Percentiles rank a stretch among this genome's conserved stretches.
phyloP scores from a whole-genome alignment of 805 yeast species.

The Suhomyces vadensis region DNA sequence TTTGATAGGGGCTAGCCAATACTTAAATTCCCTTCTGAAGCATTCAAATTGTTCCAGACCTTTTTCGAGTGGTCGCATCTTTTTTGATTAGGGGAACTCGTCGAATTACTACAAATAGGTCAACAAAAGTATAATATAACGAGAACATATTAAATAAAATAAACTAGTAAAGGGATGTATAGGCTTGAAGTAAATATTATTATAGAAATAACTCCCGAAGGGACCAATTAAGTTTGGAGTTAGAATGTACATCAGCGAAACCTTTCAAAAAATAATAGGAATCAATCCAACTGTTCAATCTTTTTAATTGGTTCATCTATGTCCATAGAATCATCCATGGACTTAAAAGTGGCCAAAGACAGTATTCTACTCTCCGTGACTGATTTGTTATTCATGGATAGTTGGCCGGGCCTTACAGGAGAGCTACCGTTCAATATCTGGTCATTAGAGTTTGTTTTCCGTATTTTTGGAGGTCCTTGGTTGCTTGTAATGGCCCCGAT shows the following conservation, averaged over 20 bases:
- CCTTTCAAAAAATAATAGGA: too few species aligned
- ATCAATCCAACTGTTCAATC: constrained; percentile 14
- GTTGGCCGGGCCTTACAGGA: constrained; percentile 30
- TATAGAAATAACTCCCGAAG: too few species aligned
- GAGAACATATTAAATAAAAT: not conserved
- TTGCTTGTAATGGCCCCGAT: not conserved
- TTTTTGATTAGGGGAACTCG: too few species aligned
- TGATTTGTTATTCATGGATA: constrained; percentile 31
- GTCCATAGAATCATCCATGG: constrained; percentile 18
- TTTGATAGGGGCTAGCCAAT: too few species aligned
- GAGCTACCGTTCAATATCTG: constrained; percentile 12
- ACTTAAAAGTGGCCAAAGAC: constrained; percentile 9
- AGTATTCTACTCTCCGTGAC: constrained; percentile 34
- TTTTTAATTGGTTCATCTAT: constrained; percentile 19
- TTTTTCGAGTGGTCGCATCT: too few species aligned
- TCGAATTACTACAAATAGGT: too few species aligned
- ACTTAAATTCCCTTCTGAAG: too few species aligned
- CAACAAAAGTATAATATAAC: not conserved
- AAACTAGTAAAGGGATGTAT: not conserved
- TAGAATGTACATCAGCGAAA: too few species aligned
- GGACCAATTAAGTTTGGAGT: too few species aligned
- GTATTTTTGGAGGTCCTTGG: constrained; percentile 20
- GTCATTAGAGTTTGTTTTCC: constrained; percentile 34
- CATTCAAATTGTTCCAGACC: too few species aligned
- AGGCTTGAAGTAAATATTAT: not conserved